Evolutionary conservation across 2,329 filamentous ascomycete genomes (phyloP).

Genomic region (Aspergillus transmontanensis): DNA sequence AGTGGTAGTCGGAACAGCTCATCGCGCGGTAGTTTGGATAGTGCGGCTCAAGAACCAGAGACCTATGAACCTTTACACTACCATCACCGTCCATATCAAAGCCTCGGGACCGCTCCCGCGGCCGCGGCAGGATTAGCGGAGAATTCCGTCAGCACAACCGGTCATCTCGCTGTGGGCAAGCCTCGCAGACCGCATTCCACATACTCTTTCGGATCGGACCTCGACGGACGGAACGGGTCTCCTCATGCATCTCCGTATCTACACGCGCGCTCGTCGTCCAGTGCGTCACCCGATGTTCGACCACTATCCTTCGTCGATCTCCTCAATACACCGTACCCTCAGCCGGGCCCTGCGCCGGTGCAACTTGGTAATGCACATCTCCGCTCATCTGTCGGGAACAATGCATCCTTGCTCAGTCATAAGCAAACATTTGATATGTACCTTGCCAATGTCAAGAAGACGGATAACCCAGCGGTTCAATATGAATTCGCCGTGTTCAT

Average conservation of each 20-base stretch:
- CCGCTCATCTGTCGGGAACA: conserved; percentile 77
- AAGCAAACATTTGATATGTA: conserved; percentile 99
- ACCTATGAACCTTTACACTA: conserved; percentile 54
- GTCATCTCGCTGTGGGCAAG: conserved; percentile 61
- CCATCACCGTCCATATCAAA: conserved; percentile 52
- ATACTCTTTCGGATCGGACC: conserved; percentile 74
- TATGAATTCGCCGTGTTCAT: conserved; percentile 97
- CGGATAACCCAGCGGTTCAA: conserved; percentile 83
- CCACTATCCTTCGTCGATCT: conserved; percentile 65
- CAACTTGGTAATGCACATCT: conserved; percentile 80
- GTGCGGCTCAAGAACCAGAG: conserved; percentile 35
- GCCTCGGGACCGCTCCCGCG: conserved; percentile 28
- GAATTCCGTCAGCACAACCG: conserved; percentile 55
- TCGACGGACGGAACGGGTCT: conserved; percentile 63
- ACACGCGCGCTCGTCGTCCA: conserved; percentile 53
- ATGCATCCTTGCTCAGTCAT: conserved; percentile 85
- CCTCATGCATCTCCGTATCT: conserved; percentile 52
- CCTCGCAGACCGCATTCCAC: conserved; percentile 72
- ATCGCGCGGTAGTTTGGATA: conserved; percentile 41
- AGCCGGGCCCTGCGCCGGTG: conserved; percentile 67
- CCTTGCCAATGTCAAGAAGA: conserved; percentile 94
- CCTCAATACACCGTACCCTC: conserved; percentile 73
- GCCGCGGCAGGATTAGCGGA: conserved; percentile 47
- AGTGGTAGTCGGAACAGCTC: conserved; percentile 33
- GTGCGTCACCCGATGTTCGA: conserved; percentile 59